Evolutionary conservation across 768 basidiomycete species (phyloP).

Genomic region (Boletus sp.): DNA sequence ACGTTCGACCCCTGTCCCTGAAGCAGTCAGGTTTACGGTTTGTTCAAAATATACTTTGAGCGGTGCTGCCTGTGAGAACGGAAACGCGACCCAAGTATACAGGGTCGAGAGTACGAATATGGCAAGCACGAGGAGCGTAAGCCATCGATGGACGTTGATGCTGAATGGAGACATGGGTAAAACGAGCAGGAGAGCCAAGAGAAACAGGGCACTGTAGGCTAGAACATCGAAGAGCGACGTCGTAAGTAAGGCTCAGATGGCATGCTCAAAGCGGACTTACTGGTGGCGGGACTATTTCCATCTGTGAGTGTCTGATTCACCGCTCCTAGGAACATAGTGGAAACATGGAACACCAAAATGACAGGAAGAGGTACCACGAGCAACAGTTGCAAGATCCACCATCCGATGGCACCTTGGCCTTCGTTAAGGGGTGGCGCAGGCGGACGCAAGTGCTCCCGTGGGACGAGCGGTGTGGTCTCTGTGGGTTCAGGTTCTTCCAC

Average conservation of each 20-base stretch:
- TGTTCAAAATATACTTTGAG: conserved; percentile 76
- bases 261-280: conserved; percentile 37
- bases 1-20: conserved; percentile 25
- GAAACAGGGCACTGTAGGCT: conserved; percentile 52
- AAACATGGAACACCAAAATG: conserved; percentile 52
- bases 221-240: background rate
- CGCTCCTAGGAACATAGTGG: conserved; percentile 44
- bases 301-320: conserved; percentile 61
- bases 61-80: conserved; percentile 60
- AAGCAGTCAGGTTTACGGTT: conserved; percentile 43
- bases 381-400: conserved; percentile 63
- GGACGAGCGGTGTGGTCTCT: conserved; percentile 58
- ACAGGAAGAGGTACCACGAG: conserved; percentile 53
- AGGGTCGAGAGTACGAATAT: conserved; percentile 44
- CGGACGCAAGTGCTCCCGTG: conserved; percentile 24
- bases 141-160: conserved; percentile 44
- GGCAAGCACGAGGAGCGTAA: conserved; percentile 37
- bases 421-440: conserved; percentile 3
- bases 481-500: conserved; percentile 44
- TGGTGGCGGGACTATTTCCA: conserved; percentile 48
- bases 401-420: conserved; percentile 30
- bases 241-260: background rate
- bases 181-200: conserved; percentile 50
- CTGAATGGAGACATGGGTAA: conserved; percentile 66
- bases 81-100: conserved; percentile 50